Evolutionary conservation across 768 basidiomycete genomes (phyloP).

Genomic region (Steccherinum ochraceum): DNA sequence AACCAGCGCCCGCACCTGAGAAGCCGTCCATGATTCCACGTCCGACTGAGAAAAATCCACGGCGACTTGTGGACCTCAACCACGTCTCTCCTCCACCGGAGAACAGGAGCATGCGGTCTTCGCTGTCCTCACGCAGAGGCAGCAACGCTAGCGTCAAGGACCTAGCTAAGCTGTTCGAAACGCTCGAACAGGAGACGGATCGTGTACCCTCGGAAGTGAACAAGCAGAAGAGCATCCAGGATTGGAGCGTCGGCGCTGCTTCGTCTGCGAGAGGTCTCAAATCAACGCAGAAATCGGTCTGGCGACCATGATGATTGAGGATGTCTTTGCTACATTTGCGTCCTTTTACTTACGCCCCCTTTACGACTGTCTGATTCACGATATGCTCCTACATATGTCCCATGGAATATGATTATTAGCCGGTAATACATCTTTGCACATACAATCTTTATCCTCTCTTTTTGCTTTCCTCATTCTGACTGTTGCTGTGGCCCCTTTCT

Average conservation of each 20-base stretch:
- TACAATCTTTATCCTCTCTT: neutral
- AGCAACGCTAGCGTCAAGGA: conserved; percentile 73
- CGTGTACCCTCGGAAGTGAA: conserved; percentile 2
- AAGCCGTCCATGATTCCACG: conserved; percentile 40
- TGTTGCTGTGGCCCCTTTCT: neutral
- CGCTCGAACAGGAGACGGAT: conserved; percentile 25
- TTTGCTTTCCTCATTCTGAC: neutral
- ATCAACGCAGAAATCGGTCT: conserved; percentile 1
- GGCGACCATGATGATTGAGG: conserved; percentile 4
- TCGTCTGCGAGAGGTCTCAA: neutral
- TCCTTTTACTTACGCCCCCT: neutral
- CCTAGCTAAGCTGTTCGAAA: conserved; percentile 59
- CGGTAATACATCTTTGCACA: neutral
- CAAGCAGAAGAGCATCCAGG: conserved; percentile 5
- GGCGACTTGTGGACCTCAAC: conserved; percentile 49
- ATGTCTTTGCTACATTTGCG: neutral
- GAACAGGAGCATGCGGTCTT: conserved; percentile 5
- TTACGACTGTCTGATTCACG: neutral
- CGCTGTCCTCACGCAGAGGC: conserved; percentile 40
- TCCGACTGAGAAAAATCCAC: conserved; percentile 22
- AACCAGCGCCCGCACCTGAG: conserved; percentile 38
- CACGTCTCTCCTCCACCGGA: conserved; percentile 34
- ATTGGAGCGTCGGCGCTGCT: conserved; percentile 6
- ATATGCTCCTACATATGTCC: neutral
- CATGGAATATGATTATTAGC: neutral